Percentiles rank a stretch among this genome's conserved stretches.
These are phyloP conservation scores for Trametes cingulata DNA, from an alignment of 768 basidiomycete species.

Conservation along the genomic window DNA sequence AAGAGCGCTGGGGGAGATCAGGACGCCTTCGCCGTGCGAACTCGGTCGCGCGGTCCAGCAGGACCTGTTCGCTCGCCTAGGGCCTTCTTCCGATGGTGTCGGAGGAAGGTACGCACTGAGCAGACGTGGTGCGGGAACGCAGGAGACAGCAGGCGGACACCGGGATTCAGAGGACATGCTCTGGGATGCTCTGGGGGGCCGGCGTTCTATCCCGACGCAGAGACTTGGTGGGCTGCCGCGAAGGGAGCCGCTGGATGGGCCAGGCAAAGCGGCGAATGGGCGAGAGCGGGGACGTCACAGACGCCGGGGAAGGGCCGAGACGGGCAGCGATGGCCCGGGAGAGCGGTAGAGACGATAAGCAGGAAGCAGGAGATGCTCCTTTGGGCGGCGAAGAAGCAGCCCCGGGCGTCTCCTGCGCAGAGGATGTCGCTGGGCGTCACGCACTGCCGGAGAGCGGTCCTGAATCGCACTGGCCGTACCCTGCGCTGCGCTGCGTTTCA, in stretches of 20 bases:
- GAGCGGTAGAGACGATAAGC: neutral
- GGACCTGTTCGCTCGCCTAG: neutral
- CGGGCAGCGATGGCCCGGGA: neutral
- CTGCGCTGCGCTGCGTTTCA: too few relatives aligned
- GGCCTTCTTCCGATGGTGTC: neutral
- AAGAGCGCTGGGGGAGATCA: conserved; percentile 1
- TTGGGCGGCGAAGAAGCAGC: neutral
- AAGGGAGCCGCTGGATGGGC: too few relatives aligned
- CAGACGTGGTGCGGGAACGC: too few relatives aligned
- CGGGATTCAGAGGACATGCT: too few relatives aligned
- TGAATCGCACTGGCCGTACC: too few relatives aligned
- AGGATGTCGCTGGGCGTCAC: neutral
- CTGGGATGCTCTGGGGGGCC: neutral
- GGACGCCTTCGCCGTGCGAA: conserved; percentile 1
- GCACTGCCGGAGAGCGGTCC: neutral
- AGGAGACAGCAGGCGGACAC: too few relatives aligned
- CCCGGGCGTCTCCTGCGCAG: neutral
- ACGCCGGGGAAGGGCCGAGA: neutral
- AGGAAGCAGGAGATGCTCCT: neutral
- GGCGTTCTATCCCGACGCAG: neutral
- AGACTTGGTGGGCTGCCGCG: neutral
- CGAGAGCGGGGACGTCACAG: neutral
- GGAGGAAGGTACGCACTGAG: neutral
- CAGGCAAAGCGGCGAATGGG: neutral
- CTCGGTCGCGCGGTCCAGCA: neutral